phyloP scores from a whole-genome alignment of 768 basidiomycete genomes.

The Cytidiella melzeri region DNA sequence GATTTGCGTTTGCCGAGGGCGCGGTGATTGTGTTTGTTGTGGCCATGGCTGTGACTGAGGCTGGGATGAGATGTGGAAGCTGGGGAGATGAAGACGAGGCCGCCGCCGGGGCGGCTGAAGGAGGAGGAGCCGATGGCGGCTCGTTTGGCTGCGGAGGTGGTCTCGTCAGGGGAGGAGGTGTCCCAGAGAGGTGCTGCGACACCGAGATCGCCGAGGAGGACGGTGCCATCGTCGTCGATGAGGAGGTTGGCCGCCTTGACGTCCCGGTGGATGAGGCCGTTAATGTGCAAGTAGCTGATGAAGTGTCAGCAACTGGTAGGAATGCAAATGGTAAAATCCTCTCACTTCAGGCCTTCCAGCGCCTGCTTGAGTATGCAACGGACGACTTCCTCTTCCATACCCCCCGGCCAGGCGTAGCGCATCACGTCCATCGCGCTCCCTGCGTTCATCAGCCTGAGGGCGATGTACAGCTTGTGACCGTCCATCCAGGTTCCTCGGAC shows the following conservation, averaged over 20 bases:
- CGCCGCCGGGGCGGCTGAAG: conserved; percentile 3
- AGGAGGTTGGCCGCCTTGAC: conserved; percentile 93
- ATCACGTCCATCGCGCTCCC: conserved; percentile 84
- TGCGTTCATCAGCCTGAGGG: conserved; percentile 83
- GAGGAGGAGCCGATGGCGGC: conserved; percentile 18
- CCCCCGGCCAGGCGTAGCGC: conserved; percentile 80
- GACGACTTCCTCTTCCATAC: conserved; percentile 86
- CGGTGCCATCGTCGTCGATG: conserved; percentile 85
- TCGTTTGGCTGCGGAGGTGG: conserved; percentile 15
- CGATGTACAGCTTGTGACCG: conserved; percentile 80
- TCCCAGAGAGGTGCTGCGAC: conserved; percentile 83
- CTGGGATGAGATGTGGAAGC: conserved; percentile 28
- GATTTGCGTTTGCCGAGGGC: conserved; percentile 75
- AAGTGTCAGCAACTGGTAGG: background rate
- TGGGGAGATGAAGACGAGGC: conserved; percentile 4
- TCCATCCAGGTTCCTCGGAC: conserved; percentile 87
- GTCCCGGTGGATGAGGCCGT: conserved; percentile 90
- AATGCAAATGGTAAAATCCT: conserved; percentile 17
- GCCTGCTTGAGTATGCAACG: conserved; percentile 82
- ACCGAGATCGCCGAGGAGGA: conserved; percentile 87
- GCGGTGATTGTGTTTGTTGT: conserved; percentile 25
- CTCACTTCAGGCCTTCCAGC: conserved; percentile 80
- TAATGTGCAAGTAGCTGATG: conserved; percentile 75
- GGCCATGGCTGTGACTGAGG: conserved; percentile 16
- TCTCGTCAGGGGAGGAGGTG: conserved; percentile 47